Percentiles rank a stretch among this genome's conserved stretches.
phyloP scores from a whole-genome alignment of 176 grass and related monocot species.

The Luzula sylvatica region DNA sequence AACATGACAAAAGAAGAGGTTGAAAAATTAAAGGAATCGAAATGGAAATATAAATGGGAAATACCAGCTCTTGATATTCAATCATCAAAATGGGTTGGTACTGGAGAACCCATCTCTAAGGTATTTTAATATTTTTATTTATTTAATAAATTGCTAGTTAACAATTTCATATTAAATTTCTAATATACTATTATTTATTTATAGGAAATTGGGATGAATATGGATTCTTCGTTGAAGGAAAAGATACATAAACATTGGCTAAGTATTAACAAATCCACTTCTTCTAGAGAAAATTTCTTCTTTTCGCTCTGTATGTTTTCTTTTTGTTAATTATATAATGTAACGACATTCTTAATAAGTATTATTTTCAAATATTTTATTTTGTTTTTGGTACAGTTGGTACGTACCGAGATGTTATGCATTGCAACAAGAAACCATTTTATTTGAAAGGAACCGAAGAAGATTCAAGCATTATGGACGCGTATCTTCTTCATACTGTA shows the following conservation, averaged over 20 bases:
- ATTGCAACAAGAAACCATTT: constrained; percentile 97
- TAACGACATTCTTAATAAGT: neutral
- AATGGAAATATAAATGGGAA: constrained; percentile 45
- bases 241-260: constrained; percentile 38
- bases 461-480: constrained; percentile 85
- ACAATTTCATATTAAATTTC: neutral
- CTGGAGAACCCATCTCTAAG: constrained; percentile 25
- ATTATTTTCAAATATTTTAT: neutral
- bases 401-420: constrained; percentile 87
- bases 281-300: constrained; percentile 33
- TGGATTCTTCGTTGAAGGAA: constrained; percentile 26
- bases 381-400: constrained; percentile 41
- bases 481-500: constrained; percentile 92
- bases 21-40: constrained; percentile 20
- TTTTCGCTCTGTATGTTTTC: constrained; percentile 40
- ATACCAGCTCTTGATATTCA: constrained; percentile 22
- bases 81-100: constrained; percentile 25
- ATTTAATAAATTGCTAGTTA: neutral
- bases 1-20: constrained; percentile 31
- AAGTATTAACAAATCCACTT: constrained; percentile 26
- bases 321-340: neutral
- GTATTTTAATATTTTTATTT: constrained; percentile 7
- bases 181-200: neutral
- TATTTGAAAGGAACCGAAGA: constrained; percentile 64
- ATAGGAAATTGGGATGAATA: constrained; percentile 19